Conservation (phyloP, 2,329 filamentous ascomycete species). For the Venturia nashicola region DNA sequence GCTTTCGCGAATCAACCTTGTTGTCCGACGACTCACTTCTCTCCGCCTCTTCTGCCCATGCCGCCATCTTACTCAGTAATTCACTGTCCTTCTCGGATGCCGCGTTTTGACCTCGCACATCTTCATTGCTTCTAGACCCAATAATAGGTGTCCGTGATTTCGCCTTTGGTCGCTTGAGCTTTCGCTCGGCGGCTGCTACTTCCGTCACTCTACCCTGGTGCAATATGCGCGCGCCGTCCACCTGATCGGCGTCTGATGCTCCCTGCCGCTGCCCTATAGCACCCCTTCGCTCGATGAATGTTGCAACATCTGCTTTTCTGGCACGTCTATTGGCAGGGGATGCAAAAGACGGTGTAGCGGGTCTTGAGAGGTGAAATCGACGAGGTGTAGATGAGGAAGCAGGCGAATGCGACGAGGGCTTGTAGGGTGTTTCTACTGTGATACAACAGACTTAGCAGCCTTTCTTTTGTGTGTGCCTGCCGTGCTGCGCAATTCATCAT, state of each 20-base stretch:
- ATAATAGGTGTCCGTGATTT: not conserved
- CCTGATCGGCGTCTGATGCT: not conserved
- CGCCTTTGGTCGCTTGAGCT: constrained; percentile 4
- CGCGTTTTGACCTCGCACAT: not conserved
- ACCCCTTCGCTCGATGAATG: constrained; percentile 1
- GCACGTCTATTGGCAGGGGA: not conserved
- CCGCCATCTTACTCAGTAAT: not conserved
- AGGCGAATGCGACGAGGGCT: not conserved
- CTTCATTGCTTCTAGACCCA: not conserved
- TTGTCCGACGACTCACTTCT: not conserved
- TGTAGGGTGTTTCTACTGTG: not conserved
- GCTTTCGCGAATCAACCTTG: constrained; percentile 15
- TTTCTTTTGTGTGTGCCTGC: not conserved
- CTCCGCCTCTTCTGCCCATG: constrained; percentile 5
- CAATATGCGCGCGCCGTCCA: not conserved
- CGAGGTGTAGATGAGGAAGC: not conserved
- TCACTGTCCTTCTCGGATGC: not conserved
- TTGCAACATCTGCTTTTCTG: constrained; percentile 6
- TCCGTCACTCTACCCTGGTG: not conserved
- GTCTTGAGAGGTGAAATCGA: constrained; percentile 3
- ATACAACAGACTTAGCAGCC: not conserved
- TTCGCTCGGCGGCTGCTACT: not conserved
- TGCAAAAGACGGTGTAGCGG: not conserved
- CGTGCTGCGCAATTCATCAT: not conserved
- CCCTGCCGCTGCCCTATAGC: not conserved